Base-by-base conservation (phyloP, 2,329 filamentous ascomycete species). In the Pestalotiopsis sp. region DNA sequence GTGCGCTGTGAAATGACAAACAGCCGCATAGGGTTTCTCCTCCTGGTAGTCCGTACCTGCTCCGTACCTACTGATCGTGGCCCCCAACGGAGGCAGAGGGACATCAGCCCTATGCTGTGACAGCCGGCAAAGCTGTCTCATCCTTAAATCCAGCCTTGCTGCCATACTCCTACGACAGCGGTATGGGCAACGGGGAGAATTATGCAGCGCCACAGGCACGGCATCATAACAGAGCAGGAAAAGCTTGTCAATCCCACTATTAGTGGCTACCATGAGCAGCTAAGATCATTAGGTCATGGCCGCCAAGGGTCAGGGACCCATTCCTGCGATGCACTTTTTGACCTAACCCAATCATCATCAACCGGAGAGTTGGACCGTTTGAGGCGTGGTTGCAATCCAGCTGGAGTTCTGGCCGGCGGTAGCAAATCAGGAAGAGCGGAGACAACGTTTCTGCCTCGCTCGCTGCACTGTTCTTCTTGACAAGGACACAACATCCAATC, bases 381-480 rank as follows among this genome's bases (percentile, higher is more conserved):
- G 57, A 23, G 57, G 17, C 12, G 57, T 17, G 27, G 57, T 59
- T 23, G 14, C n/a, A 6, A 27, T 27, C 57, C 14, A 59, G 57
- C 57, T 25, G 17, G 23, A 59, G 14, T 59, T 17, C 27, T 23
- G 11, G 57, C 57, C 13, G 13, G 23, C 27, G 20, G 25, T 27
- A 27, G 23, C 20, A 27, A 59, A 23, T 59, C 31, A 36, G 23
- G 4, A 36, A 17, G 25, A 59, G 57, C 27, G 57, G 57, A 27
- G 23, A 59, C 27, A 27, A 59, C 23, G 13, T 59, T 27, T 59
- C 57, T 59, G 27, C 57, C 57, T 27, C 4, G 27, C 59, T 41
- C n/a, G 59, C 59, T 62, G 59, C 59, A 62, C 14, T 62, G 59
- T 17, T 39, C 59, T 62, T 62, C 59, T 62, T n/a, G 59, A 62